A percentile compares a stretch with the other conserved stretches of the same genome.
phyloP scores from a whole-genome alignment of 1,284 basidiomycete species.

The Inonotus obliquus region DNA sequence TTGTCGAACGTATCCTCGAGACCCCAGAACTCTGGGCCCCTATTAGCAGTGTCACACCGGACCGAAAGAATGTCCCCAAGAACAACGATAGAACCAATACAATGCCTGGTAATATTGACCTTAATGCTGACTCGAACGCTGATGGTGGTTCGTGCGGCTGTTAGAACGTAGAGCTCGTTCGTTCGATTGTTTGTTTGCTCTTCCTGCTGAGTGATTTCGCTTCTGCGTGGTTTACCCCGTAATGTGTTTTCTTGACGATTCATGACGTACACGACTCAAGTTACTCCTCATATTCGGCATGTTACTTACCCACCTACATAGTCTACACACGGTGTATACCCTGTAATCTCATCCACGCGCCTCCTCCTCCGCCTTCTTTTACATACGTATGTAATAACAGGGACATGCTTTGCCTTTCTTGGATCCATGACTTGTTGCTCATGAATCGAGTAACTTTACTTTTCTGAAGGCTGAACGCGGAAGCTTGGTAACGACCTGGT shows the following conservation, averaged over 20 bases:
- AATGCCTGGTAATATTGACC: slow-evolving; percentile 11
- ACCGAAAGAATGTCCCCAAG: slow-evolving; percentile 1
- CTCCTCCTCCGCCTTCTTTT: background rate
- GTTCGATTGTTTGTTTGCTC: background rate
- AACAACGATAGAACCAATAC: background rate
- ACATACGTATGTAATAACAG: background rate
- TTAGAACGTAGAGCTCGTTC: background rate
- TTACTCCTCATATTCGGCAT: background rate
- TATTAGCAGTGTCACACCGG: slow-evolving; percentile 17
- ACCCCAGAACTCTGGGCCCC: slow-evolving; percentile 65
- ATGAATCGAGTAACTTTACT: too few relatives aligned
- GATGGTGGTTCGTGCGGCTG: slow-evolving; percentile 1
- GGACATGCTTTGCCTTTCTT: background rate
- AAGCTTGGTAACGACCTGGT: too few relatives aligned
- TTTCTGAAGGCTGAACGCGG: too few relatives aligned
- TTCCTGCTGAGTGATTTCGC: background rate
- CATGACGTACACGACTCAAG: background rate
- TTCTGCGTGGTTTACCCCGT: background rate
- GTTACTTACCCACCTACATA: background rate
- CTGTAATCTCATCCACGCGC: background rate
- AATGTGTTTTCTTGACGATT: background rate
- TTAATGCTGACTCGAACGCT: background rate
- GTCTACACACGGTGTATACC: background rate
- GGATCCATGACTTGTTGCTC: too few relatives aligned
- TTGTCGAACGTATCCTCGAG: slow-evolving; percentile 69